Percentiles rank a stretch among this genome's conserved stretches.
phyloP scores from a whole-genome alignment of 2,329 filamentous ascomycete species.

The Epichloe brachyelytri region DNA sequence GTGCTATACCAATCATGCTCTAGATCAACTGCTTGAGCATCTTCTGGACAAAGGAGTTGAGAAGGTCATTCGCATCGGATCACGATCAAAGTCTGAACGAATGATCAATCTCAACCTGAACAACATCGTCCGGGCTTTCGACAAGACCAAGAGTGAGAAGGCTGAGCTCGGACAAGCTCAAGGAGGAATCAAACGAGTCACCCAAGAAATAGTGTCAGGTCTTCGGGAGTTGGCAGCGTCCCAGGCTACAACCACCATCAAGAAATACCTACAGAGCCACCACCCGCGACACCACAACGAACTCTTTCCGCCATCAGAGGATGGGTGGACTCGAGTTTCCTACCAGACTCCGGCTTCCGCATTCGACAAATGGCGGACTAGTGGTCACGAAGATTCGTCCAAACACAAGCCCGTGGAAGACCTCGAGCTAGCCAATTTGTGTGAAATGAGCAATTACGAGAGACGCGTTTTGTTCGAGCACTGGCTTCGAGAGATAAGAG shows the following conservation, averaged over 20 bases:
- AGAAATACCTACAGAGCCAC: background rate
- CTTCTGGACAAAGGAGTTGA: constrained; percentile 33
- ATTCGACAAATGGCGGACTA: background rate
- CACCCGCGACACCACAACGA: background rate
- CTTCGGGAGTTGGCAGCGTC: background rate
- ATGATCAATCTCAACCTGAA: constrained; percentile 39
- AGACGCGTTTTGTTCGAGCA: background rate
- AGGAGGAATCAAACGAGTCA: background rate
- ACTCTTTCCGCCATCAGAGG: background rate
- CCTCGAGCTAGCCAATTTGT: background rate
- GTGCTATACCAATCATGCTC: constrained; percentile 37
- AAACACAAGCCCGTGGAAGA: background rate
- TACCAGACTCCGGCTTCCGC: background rate
- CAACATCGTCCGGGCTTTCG: constrained; percentile 16
- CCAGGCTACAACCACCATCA: background rate
- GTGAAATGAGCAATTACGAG: background rate
- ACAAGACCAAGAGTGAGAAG: constrained; percentile 28
- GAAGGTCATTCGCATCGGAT: constrained; percentile 49
- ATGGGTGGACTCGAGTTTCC: background rate
- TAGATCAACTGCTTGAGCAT: constrained; percentile 48
- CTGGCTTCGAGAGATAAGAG: background rate
- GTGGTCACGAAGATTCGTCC: background rate
- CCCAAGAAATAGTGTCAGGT: background rate
- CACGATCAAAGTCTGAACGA: constrained; percentile 39
- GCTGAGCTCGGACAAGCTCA: constrained; percentile 11